Conservation (phyloP, 2,329 filamentous ascomycete genomes). For the Sarocladium brachiariae region DNA sequence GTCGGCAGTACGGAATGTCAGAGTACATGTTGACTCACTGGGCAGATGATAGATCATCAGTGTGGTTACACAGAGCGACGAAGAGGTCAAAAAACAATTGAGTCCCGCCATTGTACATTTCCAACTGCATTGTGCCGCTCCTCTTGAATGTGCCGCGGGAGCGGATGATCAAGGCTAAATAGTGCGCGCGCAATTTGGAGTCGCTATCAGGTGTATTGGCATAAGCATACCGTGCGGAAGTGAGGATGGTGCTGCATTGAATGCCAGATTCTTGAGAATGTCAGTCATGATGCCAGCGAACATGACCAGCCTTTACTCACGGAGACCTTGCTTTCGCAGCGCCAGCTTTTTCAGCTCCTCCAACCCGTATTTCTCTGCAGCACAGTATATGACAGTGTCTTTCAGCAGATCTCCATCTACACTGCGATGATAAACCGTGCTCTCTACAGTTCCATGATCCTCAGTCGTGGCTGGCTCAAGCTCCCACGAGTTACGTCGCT, state of each 20-base stretch:
- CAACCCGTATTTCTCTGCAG: constrained; percentile 76
- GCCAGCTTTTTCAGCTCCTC: constrained; percentile 79
- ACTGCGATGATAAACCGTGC: constrained; percentile 62
- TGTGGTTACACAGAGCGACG: constrained; percentile 86
- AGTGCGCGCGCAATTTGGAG: constrained; percentile 86
- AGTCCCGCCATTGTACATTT: constrained; percentile 81
- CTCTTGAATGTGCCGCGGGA: constrained; percentile 84
- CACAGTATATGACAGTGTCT: constrained; percentile 87
- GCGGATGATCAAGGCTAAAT: constrained; percentile 85
- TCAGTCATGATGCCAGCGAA: constrained; percentile 9
- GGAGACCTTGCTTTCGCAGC: constrained; percentile 82
- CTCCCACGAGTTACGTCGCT: constrained; percentile 72
- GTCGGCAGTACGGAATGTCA: neutral
- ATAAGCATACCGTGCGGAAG: constrained; percentile 85
- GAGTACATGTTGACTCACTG: constrained; percentile 36
- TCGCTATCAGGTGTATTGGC: constrained; percentile 82
- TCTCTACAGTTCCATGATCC: constrained; percentile 42
- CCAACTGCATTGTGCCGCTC: constrained; percentile 90
- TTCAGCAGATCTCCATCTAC: constrained; percentile 66
- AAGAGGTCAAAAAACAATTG: constrained; percentile 90
- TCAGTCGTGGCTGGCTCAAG: constrained; percentile 57
- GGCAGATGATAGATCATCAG: constrained; percentile 59
- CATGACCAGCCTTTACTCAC: constrained; percentile 40
- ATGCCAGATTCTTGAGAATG: constrained; percentile 58
- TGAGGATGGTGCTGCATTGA: constrained; percentile 75